phyloP scores from a whole-genome alignment of 208 protist species.

The Leishmania mexicana region DNA sequence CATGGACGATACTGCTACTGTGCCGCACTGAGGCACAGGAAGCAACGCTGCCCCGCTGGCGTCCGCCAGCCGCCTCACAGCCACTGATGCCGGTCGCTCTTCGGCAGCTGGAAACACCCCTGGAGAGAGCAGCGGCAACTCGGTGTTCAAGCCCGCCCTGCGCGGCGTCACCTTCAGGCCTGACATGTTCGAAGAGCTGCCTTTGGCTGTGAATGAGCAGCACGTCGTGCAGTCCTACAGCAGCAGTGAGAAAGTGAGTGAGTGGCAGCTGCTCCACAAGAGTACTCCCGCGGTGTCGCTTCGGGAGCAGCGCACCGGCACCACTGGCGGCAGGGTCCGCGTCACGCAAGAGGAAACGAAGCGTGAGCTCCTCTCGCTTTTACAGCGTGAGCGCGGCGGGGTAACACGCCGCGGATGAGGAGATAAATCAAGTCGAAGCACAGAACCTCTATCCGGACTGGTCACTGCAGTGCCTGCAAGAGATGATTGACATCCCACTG shows the following conservation, averaged over 20 bases:
- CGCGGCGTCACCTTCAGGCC: slow-evolving; percentile 33
- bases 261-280: slow-evolving; percentile 46
- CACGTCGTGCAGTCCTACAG: slow-evolving; percentile 42
- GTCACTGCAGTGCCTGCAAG: slow-evolving; percentile 53
- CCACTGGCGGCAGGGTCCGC: background rate
- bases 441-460: slow-evolving; percentile 49
- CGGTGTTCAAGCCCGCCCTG: slow-evolving; percentile 42
- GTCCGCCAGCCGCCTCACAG: slow-evolving; percentile 3
- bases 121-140: slow-evolving; percentile 24
- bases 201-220: slow-evolving; percentile 40
- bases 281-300: slow-evolving; percentile 25
- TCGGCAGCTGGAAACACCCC: slow-evolving; percentile 8
- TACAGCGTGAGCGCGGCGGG: slow-evolving; percentile 7
- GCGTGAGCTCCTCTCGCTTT: slow-evolving; percentile 11
- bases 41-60: background rate
- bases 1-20: background rate
- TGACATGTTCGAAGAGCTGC: slow-evolving; percentile 47
- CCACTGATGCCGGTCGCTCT: slow-evolving; percentile 19
- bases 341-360: slow-evolving; percentile 6
- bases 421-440: slow-evolving; percentile 34
- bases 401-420: slow-evolving; percentile 32
- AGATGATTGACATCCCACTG: slow-evolving; percentile 44
- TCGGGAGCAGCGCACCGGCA: slow-evolving; percentile 9
- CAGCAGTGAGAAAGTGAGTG: slow-evolving; percentile 36
- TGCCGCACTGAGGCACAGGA: background rate